These are phyloP conservation scores for Globisporangium orthogonon DNA, from an alignment of 352 stramenopile species.

Conservation along the genomic window DNA sequence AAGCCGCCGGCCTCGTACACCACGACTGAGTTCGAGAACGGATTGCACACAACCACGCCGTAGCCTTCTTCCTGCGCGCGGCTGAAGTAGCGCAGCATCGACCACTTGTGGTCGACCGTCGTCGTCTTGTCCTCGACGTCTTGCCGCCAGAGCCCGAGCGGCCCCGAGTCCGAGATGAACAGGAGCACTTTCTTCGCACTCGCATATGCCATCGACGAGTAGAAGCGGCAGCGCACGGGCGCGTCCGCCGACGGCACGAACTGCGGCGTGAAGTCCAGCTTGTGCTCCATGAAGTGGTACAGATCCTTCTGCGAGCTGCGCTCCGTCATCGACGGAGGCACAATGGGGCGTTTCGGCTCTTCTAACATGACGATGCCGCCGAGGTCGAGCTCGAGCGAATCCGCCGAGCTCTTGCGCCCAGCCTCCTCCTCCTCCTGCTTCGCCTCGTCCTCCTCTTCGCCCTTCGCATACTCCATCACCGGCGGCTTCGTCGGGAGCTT, in stretches of 20 bases:
- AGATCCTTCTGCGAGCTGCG: slow-evolving; percentile 70
- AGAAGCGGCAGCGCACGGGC: slow-evolving; percentile 80
- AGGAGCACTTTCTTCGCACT: slow-evolving; percentile 84
- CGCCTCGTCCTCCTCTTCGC: slow-evolving; percentile 40
- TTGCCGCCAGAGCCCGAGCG: slow-evolving; percentile 80
- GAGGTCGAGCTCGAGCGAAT: slow-evolving; percentile 78
- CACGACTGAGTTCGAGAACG: slow-evolving; percentile 82
- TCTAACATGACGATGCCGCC: slow-evolving; percentile 72
- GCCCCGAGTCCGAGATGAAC: slow-evolving; percentile 82
- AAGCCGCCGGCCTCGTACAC: slow-evolving; percentile 87
- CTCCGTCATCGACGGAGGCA: slow-evolving; percentile 26
- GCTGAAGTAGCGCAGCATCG: slow-evolving; percentile 81
- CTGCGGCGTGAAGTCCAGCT: slow-evolving; percentile 76
- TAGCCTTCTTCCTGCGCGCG: slow-evolving; percentile 84
- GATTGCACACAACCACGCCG: slow-evolving; percentile 83
- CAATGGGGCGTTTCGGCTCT: slow-evolving; percentile 29
- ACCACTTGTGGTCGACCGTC: slow-evolving; percentile 82
- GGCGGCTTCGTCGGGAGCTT: slow-evolving; percentile 52
- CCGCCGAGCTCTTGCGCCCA: slow-evolving; percentile 61
- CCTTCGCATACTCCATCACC: slow-evolving; percentile 19
- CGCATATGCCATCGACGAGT: slow-evolving; percentile 85
- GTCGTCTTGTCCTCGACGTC: slow-evolving; percentile 45
- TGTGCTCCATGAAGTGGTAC: slow-evolving; percentile 83
- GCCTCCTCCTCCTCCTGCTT: slow-evolving; percentile 11
- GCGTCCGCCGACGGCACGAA: slow-evolving; percentile 86